Percentiles rank a stretch among this genome's conserved stretches.
phyloP scores from a whole-genome alignment of 768 basidiomycete genomes.

The Rhodocollybia butyracea region DNA sequence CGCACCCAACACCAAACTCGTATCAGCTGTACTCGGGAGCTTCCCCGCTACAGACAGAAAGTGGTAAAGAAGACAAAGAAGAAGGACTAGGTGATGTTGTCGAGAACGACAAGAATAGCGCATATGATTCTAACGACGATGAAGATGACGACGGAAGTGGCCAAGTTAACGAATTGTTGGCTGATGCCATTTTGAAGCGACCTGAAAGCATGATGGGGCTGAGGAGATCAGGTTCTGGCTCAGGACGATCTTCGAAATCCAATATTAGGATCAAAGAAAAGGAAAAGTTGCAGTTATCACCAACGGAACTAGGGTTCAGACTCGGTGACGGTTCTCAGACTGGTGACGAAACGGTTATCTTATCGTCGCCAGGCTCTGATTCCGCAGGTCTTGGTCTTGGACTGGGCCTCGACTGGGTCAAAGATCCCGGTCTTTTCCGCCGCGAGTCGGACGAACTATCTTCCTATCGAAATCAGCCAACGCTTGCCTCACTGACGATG shows the following conservation, averaged over 20 bases:
- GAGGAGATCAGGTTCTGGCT: slow-evolving; percentile 12
- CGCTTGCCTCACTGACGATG: neutral
- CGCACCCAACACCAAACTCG: slow-evolving; percentile 13
- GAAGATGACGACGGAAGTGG: slow-evolving; percentile 29
- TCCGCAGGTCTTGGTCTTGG: neutral
- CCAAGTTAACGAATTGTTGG: slow-evolving; percentile 46
- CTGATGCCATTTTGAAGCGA: slow-evolving; percentile 58
- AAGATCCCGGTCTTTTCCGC: slow-evolving; percentile 1
- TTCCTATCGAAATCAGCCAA: neutral
- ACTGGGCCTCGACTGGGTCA: neutral
- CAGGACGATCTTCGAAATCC: slow-evolving; percentile 3
- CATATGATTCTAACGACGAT: slow-evolving; percentile 11
- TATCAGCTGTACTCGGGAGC: slow-evolving; percentile 6
- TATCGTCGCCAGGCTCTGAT: neutral
- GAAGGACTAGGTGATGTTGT: slow-evolving; percentile 19
- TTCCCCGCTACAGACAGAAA: slow-evolving; percentile 3
- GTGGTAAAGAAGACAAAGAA: slow-evolving; percentile 26
- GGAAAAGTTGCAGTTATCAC: slow-evolving; percentile 17
- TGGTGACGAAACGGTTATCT: neutral
- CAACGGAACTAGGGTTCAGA: neutral
- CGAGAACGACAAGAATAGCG: slow-evolving; percentile 17
- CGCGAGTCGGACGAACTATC: neutral
- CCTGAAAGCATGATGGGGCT: slow-evolving; percentile 39
- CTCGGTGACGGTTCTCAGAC: neutral
- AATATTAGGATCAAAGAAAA: neutral